Percentiles rank a stretch among this genome's conserved stretches.
These are phyloP conservation scores for Lotmaria passim DNA, from an alignment of 208 protist genomes.

Conservation along the genomic window DNA sequence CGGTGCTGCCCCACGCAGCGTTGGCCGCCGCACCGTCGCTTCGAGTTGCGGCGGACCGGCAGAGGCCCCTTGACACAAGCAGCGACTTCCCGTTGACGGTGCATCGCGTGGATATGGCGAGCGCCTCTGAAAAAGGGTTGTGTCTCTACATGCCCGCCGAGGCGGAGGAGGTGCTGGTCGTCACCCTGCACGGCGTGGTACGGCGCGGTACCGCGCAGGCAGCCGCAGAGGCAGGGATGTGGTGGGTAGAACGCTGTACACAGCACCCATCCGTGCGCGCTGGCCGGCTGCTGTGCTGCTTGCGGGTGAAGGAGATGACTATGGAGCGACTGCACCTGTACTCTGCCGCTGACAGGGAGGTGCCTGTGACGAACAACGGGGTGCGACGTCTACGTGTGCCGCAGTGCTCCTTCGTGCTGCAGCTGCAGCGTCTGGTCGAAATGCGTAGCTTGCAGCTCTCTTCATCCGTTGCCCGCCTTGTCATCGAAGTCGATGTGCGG, in stretches of 20 bases:
- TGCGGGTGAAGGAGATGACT: constrained; percentile 13
- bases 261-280: background rate
- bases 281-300: background rate
- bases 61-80: background rate
- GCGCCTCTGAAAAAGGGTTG: background rate
- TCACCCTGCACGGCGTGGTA: background rate
- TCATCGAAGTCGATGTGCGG: constrained; percentile 29
- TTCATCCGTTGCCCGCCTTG: background rate
- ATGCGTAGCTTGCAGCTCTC: constrained; percentile 27
- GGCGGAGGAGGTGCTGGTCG: constrained; percentile 23
- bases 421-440: constrained; percentile 19
- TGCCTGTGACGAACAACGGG: no score
- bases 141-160: background rate
- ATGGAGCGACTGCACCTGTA: constrained; percentile 16
- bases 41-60: background rate
- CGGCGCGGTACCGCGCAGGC: background rate
- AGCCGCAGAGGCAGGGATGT: constrained; percentile 24
- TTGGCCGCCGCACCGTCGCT: constrained; percentile 3
- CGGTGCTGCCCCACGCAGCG: constrained; percentile 2
- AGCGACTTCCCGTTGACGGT: constrained; percentile 1
- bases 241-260: constrained; percentile 34
- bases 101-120: background rate
- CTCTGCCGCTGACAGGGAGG: no score
- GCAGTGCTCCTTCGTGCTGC: constrained; percentile 12
- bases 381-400: constrained; percentile 19